Conservation (phyloP, 1,284 basidiomycete species). For the Cerrena zonata region DNA sequence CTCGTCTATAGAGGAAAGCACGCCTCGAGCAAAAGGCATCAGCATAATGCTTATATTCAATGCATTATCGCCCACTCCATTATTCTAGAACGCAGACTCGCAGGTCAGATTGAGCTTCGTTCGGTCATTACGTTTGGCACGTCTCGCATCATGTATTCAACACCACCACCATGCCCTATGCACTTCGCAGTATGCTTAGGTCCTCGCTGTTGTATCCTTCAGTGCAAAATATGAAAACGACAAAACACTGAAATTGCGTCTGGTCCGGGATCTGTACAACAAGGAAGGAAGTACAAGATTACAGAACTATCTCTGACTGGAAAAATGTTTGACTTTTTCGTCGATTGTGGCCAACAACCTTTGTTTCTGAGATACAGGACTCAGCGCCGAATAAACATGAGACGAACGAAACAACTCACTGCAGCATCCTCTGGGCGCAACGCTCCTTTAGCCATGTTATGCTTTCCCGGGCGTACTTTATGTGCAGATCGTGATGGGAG, state of each 20-base stretch:
- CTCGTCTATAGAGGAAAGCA: constrained; percentile 51
- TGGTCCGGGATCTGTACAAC: background rate
- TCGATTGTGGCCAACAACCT: constrained; percentile 44
- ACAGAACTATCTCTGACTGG: background rate
- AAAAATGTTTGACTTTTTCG: constrained; percentile 44
- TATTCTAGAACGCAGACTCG: constrained; percentile 9
- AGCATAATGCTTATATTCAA: constrained; percentile 30
- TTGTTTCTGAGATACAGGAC: constrained; percentile 18
- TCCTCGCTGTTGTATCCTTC: constrained; percentile 8
- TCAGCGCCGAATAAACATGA: background rate
- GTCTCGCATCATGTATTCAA: constrained; percentile 12
- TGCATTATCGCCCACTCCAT: background rate
- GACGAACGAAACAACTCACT: constrained; percentile 37
- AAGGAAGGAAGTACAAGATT: background rate
- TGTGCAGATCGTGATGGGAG: constrained; percentile 34
- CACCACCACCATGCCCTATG: constrained; percentile 7
- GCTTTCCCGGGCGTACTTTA: constrained; percentile 58
- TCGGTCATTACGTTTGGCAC: constrained; percentile 12
- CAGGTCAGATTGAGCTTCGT: constrained; percentile 2
- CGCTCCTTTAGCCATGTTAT: constrained; percentile 82
- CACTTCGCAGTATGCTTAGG: constrained; percentile 23
- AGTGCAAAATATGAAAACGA: constrained; percentile 27
- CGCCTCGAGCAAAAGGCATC: constrained; percentile 51
- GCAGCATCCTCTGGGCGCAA: constrained; percentile 74
- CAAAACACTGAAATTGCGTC: constrained; percentile 23